phyloP scores from a whole-genome alignment of 2,329 filamentous ascomycete species.

The Colletotrichum agaves region DNA sequence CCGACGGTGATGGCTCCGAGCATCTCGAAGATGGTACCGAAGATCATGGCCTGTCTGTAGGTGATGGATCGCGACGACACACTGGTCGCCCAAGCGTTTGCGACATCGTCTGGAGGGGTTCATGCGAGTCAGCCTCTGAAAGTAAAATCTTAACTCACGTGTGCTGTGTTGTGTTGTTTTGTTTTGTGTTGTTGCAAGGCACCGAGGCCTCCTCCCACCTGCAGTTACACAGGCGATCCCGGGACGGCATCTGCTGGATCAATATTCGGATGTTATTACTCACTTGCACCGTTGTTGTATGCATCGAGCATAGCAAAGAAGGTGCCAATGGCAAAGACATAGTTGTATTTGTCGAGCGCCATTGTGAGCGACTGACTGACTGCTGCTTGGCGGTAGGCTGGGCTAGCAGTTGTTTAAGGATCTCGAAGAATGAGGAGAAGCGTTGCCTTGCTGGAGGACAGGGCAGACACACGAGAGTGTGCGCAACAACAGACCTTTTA shows the following conservation, averaged over 20 bases:
- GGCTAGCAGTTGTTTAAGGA: conserved; percentile 23
- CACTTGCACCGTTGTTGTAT: conserved; percentile 83
- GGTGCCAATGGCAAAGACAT: conserved; percentile 80
- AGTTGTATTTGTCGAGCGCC: conserved; percentile 71
- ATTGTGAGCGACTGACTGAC: conserved; percentile 54
- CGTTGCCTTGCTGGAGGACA: conserved; percentile 19
- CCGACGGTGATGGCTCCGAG: conserved; percentile 74
- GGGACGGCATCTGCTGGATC: background rate
- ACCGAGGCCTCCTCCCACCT: background rate
- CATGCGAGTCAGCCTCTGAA: conserved; percentile 19
- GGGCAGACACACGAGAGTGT: conserved; percentile 10
- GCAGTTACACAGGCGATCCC: background rate
- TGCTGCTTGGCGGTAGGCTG: conserved; percentile 24
- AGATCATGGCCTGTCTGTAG: conserved; percentile 75
- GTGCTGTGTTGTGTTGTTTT: no score
- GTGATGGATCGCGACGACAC: conserved; percentile 82
- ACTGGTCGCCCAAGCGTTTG: conserved; percentile 84
- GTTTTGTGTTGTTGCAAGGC: background rate
- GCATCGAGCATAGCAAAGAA: conserved; percentile 81
- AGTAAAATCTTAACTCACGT: background rate
- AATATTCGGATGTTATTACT: conserved; percentile 49
- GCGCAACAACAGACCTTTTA: conserved; percentile 30
- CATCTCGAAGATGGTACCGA: conserved; percentile 75
- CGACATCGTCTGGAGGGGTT: conserved; percentile 74
- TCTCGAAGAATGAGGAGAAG: conserved; percentile 13